A percentile compares a stretch with the other conserved stretches of the same genome.
These are phyloP conservation scores for Xylariaceae sp. DNA, from an alignment of 2,329 filamentous ascomycete genomes.

Conservation along the genomic window DNA sequence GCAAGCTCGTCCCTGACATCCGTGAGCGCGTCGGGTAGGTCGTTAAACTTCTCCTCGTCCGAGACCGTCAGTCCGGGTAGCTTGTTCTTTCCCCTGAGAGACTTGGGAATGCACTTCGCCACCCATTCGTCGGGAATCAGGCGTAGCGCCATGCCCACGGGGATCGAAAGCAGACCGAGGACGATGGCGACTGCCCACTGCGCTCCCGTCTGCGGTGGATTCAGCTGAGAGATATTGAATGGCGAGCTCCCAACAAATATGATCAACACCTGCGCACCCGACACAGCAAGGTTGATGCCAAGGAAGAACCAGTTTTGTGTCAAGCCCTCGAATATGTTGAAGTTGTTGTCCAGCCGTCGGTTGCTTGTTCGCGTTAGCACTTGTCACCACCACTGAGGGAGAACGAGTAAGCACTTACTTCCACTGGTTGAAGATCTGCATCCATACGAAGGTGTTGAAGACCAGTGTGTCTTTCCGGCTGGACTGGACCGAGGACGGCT, in stretches of 20 bases:
- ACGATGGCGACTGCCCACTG: slow-evolving; percentile 88
- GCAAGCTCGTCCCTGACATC: slow-evolving; percentile 75
- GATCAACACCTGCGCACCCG: slow-evolving; percentile 83
- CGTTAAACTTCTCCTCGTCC: slow-evolving; percentile 56
- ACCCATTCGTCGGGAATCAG: slow-evolving; percentile 69
- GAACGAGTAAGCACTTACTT: slow-evolving; percentile 53
- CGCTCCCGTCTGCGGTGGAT: slow-evolving; percentile 49
- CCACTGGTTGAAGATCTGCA: slow-evolving; percentile 98
- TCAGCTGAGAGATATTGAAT: slow-evolving; percentile 59
- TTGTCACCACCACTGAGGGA: background rate
- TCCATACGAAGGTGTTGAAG: slow-evolving; percentile 99
- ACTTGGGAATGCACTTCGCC: slow-evolving; percentile 42
- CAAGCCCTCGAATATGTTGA: slow-evolving; percentile 93
- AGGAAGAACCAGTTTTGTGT: slow-evolving; percentile 84
- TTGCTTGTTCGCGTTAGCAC: slow-evolving; percentile 46
- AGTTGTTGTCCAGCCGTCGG: slow-evolving; percentile 84
- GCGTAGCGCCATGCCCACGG: slow-evolving; percentile 73
- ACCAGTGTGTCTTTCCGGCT: slow-evolving; percentile 68
- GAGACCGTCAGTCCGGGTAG: slow-evolving; percentile 53
- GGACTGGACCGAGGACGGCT: slow-evolving; percentile 13
- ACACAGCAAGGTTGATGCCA: slow-evolving; percentile 76
- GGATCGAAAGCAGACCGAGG: slow-evolving; percentile 76
- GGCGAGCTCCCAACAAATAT: slow-evolving; percentile 77
- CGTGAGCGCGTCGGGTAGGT: slow-evolving; percentile 63
- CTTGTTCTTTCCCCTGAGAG: slow-evolving; percentile 42